Evolutionary conservation across 805 yeast genomes (phyloP).

Genomic region (Metschnikowia gruessii): DNA sequence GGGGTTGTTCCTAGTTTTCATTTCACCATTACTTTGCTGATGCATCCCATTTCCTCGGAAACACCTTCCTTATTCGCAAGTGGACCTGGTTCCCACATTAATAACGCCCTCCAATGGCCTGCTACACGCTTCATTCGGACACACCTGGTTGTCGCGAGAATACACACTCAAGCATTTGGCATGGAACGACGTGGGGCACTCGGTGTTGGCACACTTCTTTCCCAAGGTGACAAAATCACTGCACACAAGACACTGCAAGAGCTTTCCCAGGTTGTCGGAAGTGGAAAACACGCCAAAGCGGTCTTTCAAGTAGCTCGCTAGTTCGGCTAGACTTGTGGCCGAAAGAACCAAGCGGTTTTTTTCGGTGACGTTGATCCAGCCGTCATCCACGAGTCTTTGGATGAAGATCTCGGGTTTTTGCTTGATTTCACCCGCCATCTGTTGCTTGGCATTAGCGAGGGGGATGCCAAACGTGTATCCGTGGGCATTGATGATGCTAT

Average conservation of each 20-base stretch:
- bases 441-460: slow-evolving; percentile 35
- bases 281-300: slow-evolving; percentile 35
- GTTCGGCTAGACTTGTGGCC: slow-evolving; percentile 45
- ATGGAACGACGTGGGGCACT: slow-evolving; percentile 46
- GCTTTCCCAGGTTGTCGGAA: slow-evolving; percentile 30
- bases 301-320: slow-evolving; percentile 43
- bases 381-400: slow-evolving; percentile 42
- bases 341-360: slow-evolving; percentile 38
- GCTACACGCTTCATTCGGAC: slow-evolving; percentile 13
- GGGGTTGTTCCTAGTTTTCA: too few species aligned
- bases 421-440: slow-evolving; percentile 23
- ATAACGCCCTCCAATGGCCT: slow-evolving; percentile 1
- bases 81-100: slow-evolving; percentile 7
- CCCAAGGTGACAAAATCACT: slow-evolving; percentile 54
- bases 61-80: not conserved
- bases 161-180: slow-evolving; percentile 44
- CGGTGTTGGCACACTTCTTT: slow-evolving; percentile 18
- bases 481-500: slow-evolving; percentile 42
- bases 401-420: slow-evolving; percentile 41
- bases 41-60: too few species aligned
- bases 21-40: too few species aligned
- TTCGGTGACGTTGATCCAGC: slow-evolving; percentile 47
- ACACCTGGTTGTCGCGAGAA: slow-evolving; percentile 27
- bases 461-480: slow-evolving; percentile 35
- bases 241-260: slow-evolving; percentile 50